Base-by-base conservation (phyloP, 148 eudicot genomes). In the Rhododendron williamsianum region DNA sequence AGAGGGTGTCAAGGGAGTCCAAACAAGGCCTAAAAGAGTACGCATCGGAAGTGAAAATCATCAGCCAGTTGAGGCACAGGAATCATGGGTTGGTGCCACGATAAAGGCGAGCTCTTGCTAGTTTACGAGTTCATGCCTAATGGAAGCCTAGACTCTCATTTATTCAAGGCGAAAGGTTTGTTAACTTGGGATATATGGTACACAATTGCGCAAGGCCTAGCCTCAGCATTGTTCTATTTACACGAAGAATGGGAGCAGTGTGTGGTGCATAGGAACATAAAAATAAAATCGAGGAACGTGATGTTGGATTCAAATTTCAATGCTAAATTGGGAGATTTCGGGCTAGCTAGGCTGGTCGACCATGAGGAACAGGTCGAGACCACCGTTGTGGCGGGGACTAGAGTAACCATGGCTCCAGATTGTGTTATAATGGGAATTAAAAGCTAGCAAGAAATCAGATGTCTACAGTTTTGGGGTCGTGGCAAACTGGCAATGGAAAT, bases 1-100 rank as follows among this genome's bases (percentile, higher is more conserved):
- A 85, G 79, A 88, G 83, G 60, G 83, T 88, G 35, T 88, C 87
- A 27, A 82, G 72, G 0, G 79, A 36, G 11, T 85, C 87, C 6
- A 82, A 77, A 18, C 87, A 88, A 46, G 89, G 87, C 33, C 21
- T 82, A 3, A 85, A 88, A 52, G 89, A 88, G 83, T 88, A 88
- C 43, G 83, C 87, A 77, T 85, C 89, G 16, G 89, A 88, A 83
- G 87, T 88, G 71, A 85, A 58, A 76, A 85, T 88, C 73, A 85
- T 88, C 19, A 85, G 81, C 45, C 51, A 81, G 11, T 35, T 82
- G 60, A 85, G 89, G 80, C 87, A 85, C 46, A 56, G 71, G 54
- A 85, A 88, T 89, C 30, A 48, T 60, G 9, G 89, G 89, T 7
- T 89, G 91, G 89, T 89, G 91, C 87, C 91, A 89, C 23, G 80